These are phyloP conservation scores for Phytophthora multivora DNA, from an alignment of 352 stramenopile species.

Conservation along the genomic window DNA sequence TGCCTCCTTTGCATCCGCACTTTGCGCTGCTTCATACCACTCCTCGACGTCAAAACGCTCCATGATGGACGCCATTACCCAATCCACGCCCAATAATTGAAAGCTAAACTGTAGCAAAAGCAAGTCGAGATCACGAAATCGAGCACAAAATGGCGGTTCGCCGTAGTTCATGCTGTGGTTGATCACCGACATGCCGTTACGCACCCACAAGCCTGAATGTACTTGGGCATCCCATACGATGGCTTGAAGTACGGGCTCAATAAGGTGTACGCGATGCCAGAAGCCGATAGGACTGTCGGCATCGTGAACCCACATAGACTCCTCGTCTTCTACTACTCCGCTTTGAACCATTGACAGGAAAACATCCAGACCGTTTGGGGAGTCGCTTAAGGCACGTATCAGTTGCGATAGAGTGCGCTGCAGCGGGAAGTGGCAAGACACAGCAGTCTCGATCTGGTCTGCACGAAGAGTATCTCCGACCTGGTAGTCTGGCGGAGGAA, in stretches of 20 bases:
- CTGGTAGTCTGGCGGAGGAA: conserved; percentile 62
- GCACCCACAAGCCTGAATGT: conserved; percentile 82
- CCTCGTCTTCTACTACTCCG: conserved; percentile 21
- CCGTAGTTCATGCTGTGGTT: conserved; percentile 92
- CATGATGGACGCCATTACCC: conserved; percentile 77
- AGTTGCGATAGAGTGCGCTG: conserved; percentile 80
- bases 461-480: conserved; percentile 56
- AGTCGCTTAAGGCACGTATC: conserved; percentile 72
- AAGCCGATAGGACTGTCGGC: conserved; percentile 65
- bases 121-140: conserved; percentile 85
- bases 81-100: conserved; percentile 73
- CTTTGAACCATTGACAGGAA: conserved; percentile 62
- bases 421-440: conserved; percentile 84
- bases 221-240: conserved; percentile 91
- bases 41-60: conserved; percentile 69
- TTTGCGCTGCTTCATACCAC: conserved; percentile 57
- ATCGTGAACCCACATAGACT: conserved; percentile 67
- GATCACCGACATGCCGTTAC: conserved; percentile 83
- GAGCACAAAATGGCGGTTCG: conserved; percentile 84
- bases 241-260: conserved; percentile 76
- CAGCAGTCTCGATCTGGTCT: conserved; percentile 62
- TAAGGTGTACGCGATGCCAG: conserved; percentile 83
- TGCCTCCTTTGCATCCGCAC: conserved; percentile 48
- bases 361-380: conserved; percentile 51
- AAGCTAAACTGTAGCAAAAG: conserved; percentile 83